A percentile compares a stretch with the other conserved stretches of the same genome.
Evolutionary conservation across 176 grass and related monocot species (phyloP).

Genomic region (Alopecurus myosuroides): DNA sequence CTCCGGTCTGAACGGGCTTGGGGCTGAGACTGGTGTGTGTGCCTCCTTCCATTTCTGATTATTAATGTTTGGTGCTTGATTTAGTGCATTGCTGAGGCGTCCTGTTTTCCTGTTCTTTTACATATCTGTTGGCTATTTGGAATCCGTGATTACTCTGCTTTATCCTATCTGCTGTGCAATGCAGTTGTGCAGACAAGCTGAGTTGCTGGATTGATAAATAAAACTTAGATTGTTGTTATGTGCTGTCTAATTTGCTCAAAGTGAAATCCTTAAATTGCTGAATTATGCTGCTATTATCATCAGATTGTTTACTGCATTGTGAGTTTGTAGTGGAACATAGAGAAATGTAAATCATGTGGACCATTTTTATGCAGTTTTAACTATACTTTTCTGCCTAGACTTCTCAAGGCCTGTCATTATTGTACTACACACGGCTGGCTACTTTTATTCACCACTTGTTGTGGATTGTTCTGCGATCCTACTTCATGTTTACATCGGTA

Average conservation of each 20-base stretch:
- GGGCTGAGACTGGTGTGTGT: conserved; percentile 67
- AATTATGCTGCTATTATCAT: not conserved
- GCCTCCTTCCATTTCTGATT: not conserved
- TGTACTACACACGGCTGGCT: not conserved
- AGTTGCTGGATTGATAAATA: conserved; percentile 7
- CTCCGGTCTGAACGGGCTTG: conserved; percentile 73
- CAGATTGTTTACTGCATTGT: not conserved
- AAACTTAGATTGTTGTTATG: not conserved
- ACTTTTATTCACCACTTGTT: not conserved
- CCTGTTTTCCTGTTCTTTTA: not conserved
- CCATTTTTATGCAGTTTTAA: not conserved
- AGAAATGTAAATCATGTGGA: not conserved
- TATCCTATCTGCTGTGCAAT: not conserved
- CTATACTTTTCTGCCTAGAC: not conserved
- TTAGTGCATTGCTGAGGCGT: not conserved
- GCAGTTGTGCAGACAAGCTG: not conserved
- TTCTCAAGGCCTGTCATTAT: not conserved
- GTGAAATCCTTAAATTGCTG: not conserved
- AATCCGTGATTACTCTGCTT: not conserved
- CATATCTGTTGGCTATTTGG: not conserved
- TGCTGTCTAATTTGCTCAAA: not conserved
- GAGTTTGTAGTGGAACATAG: not conserved
- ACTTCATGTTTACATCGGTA: not conserved
- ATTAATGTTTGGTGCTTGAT: not conserved
- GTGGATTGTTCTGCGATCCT: not conserved